Conservation (phyloP, 352 stramenopile genomes). For the Phytophthora tentaculata region DNA sequence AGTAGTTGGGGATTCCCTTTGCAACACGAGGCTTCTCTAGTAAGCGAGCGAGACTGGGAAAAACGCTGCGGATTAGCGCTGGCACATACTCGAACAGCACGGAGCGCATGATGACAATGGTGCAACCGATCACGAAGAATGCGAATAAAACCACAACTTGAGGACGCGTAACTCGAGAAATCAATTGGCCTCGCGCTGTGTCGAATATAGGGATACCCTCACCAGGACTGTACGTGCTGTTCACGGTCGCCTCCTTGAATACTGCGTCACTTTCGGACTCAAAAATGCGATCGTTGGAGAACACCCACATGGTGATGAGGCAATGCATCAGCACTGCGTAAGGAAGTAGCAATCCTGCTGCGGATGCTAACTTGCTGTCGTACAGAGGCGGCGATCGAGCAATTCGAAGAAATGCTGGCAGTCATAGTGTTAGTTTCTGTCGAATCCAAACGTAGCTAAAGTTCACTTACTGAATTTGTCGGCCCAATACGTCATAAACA, state of each 20-base stretch:
- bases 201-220: conserved; percentile 71
- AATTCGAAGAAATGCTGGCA: conserved; percentile 68
- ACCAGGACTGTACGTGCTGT: conserved; percentile 33
- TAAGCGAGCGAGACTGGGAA: conserved; percentile 58
- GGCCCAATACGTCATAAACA: conserved; percentile 85
- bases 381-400: conserved; percentile 73
- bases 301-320: conserved; percentile 86
- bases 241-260: conserved; percentile 5
- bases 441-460: background rate
- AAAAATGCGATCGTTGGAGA: conserved; percentile 87
- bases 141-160: conserved; percentile 81
- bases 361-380: conserved; percentile 68
- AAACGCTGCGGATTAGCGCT: conserved; percentile 59
- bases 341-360: conserved; percentile 65
- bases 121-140: conserved; percentile 63
- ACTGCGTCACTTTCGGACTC: conserved; percentile 53
- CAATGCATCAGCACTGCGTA: conserved; percentile 81
- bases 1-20: conserved; percentile 85
- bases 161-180: conserved; percentile 65
- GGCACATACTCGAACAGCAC: conserved; percentile 78
- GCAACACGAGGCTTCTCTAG: conserved; percentile 62
- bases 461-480: conserved; percentile 82
- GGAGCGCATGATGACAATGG: conserved; percentile 57
- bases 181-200: conserved; percentile 47
- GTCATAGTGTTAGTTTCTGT: background rate